phyloP scores from a whole-genome alignment of 2,329 filamentous ascomycete genomes.

The Fusarium caatingaense region DNA sequence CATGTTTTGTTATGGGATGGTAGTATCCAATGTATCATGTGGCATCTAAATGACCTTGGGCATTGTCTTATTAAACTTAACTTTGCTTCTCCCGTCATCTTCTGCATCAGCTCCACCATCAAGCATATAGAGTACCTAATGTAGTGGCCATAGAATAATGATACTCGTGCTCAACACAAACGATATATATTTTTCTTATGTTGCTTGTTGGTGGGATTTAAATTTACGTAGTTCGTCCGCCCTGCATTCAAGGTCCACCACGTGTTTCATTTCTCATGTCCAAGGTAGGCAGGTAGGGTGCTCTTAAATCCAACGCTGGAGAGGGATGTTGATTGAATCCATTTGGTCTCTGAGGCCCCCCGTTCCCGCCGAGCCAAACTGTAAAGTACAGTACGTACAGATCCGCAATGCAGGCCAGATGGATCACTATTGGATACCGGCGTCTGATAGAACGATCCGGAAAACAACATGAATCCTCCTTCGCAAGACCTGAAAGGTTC shows the following conservation, averaged over 20 bases:
- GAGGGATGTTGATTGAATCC: neutral
- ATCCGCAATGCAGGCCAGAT: slow-evolving; percentile 4
- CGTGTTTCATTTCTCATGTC: slow-evolving; percentile 33
- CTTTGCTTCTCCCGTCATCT: neutral
- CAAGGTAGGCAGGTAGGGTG: neutral
- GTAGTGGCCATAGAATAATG: neutral
- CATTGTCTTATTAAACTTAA: neutral
- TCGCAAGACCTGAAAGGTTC: slow-evolving; percentile 9
- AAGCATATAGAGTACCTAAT: neutral
- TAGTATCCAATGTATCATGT: neutral
- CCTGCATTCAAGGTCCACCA: slow-evolving; percentile 45
- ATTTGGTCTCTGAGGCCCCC: slow-evolving; percentile 14
- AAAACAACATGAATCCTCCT: slow-evolving; percentile 22
- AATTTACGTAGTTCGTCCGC: slow-evolving; percentile 43
- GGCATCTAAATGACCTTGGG: neutral
- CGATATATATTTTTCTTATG: neutral
- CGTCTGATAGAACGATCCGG: slow-evolving; percentile 8
- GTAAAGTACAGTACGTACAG: neutral
- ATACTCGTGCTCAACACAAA: neutral
- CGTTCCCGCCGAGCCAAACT: slow-evolving; percentile 12
- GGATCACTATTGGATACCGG: slow-evolving; percentile 6
- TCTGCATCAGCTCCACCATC: neutral
- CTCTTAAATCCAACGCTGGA: neutral
- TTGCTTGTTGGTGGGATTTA: slow-evolving; percentile 39
- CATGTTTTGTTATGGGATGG: neutral